Evolutionary conservation across 768 basidiomycete genomes (phyloP).

Genomic region (Lactarius sp.): DNA sequence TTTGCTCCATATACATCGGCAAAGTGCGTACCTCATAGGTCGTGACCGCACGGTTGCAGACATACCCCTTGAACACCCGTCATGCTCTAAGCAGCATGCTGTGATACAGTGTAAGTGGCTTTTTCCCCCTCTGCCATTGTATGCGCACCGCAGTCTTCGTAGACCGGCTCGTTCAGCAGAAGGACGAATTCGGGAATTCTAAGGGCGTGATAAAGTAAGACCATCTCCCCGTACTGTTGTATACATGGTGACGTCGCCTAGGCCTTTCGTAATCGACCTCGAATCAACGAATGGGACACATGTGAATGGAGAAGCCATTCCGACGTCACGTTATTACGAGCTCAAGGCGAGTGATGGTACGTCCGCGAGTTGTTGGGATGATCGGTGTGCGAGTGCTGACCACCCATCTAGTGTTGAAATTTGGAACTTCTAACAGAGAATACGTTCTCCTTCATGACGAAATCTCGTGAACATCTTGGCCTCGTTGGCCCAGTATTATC

Average conservation of each 20-base stretch:
- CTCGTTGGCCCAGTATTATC: background rate
- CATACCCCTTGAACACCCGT: conserved; percentile 91
- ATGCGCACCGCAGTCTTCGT: conserved; percentile 16
- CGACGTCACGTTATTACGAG: conserved; percentile 83
- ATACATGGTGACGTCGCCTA: conserved; percentile 32
- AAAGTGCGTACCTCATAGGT: conserved; percentile 92
- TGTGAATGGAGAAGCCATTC: conserved; percentile 85
- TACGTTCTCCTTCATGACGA: conserved; percentile 86
- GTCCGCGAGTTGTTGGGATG: conserved; percentile 27
- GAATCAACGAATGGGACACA: conserved; percentile 97
- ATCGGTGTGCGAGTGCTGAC: conserved; percentile 10
- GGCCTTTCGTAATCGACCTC: conserved; percentile 95
- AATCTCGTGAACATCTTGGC: conserved; percentile 31
- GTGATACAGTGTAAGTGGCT: conserved; percentile 77
- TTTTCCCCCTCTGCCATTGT: background rate
- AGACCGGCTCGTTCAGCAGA: conserved; percentile 82
- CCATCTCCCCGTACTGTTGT: background rate
- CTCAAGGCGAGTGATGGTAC: conserved; percentile 72
- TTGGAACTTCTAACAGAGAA: conserved; percentile 74
- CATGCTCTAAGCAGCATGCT: conserved; percentile 97
- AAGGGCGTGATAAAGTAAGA: conserved; percentile 84
- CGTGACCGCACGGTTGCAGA: conserved; percentile 82
- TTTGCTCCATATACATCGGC: conserved; percentile 84
- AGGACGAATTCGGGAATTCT: conserved; percentile 78
- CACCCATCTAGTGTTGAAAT: conserved; percentile 64